Percentiles rank a stretch among this genome's conserved stretches.
Evolutionary conservation across 768 basidiomycete genomes (phyloP).

Genomic region (Auriscalpium microsporum): DNA sequence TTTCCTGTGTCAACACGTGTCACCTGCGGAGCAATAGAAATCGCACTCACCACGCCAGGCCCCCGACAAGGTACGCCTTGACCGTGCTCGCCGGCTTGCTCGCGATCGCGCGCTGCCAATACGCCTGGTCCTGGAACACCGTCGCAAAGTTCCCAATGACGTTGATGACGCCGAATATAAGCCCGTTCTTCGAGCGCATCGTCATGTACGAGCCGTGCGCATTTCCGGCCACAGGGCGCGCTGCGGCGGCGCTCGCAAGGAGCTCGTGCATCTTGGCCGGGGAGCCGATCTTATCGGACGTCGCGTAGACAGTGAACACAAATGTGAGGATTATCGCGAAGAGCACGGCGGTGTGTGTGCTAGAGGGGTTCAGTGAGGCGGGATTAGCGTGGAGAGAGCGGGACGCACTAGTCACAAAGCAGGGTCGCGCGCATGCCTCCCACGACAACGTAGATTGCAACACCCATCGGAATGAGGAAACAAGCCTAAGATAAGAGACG

Average conservation of each 20-base stretch:
- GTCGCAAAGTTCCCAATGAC: conserved; percentile 77
- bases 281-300: conserved; percentile 72
- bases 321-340: conserved; percentile 77
- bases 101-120: conserved; percentile 91
- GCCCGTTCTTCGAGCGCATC: conserved; percentile 49
- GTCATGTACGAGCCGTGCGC: conserved; percentile 73
- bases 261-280: conserved; percentile 72
- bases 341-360: conserved; percentile 81
- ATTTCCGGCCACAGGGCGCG: conserved; percentile 67
- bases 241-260: conserved; percentile 46
- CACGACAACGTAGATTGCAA: conserved; percentile 80
- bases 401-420: conserved; percentile 78
- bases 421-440: conserved; percentile 84
- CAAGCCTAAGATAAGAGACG: conserved; percentile 44
- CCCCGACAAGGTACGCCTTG: conserved; percentile 86
- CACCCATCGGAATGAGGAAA: conserved; percentile 84
- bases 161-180: conserved; percentile 75
- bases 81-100: conserved; percentile 77
- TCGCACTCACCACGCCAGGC: conserved; percentile 66
- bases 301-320: conserved; percentile 76
- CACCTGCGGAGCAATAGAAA: background rate
- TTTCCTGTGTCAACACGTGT: conserved; percentile 13
- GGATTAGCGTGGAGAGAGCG: background rate
- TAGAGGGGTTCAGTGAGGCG: conserved; percentile 21
- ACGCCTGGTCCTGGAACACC: conserved; percentile 54